Conservation (phyloP, 2,329 filamentous ascomycete genomes). For the Fusarium abutilonis region DNA sequence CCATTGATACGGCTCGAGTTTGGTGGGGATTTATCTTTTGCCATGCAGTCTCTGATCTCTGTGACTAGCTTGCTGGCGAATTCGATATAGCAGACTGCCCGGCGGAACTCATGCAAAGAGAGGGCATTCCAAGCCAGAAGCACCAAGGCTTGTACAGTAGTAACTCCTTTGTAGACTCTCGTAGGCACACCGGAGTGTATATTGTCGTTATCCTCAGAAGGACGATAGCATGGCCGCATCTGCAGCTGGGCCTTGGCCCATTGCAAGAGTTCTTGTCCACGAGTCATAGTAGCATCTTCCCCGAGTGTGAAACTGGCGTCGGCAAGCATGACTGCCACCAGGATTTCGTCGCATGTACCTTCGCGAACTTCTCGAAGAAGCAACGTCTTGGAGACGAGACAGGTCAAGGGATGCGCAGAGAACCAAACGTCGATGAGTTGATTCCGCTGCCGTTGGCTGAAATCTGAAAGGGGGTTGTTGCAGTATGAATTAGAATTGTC, state of each 20-base stretch:
- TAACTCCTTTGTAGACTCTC: slow-evolving; percentile 48
- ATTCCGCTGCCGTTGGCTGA: slow-evolving; percentile 48
- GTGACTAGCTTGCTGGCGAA: slow-evolving; percentile 48
- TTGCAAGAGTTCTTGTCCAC: slow-evolving; percentile 48
- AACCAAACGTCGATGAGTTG: slow-evolving; percentile 56
- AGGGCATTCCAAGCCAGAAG: slow-evolving; percentile 53
- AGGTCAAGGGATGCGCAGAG: slow-evolving; percentile 52
- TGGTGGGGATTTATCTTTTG: slow-evolving; percentile 41
- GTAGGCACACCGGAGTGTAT: slow-evolving; percentile 46
- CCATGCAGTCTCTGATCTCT: slow-evolving; percentile 48
- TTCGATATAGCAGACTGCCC: slow-evolving; percentile 50
- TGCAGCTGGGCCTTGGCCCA: slow-evolving; percentile 51
- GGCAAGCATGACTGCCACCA: slow-evolving; percentile 53
- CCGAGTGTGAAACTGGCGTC: slow-evolving; percentile 52
- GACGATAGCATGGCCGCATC: slow-evolving; percentile 39
- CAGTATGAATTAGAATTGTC: slow-evolving; percentile 36
- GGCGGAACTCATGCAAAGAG: slow-evolving; percentile 46
- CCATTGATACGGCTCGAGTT: slow-evolving; percentile 54
- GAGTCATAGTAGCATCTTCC: slow-evolving; percentile 42
- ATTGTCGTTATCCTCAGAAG: slow-evolving; percentile 33
- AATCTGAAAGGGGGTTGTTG: slow-evolving; percentile 46
- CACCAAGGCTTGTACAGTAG: slow-evolving; percentile 49
- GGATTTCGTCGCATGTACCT: slow-evolving; percentile 52
- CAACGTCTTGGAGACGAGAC: slow-evolving; percentile 54
- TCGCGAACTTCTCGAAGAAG: slow-evolving; percentile 52